A percentile compares a stretch with the other conserved stretches of the same genome.
These are phyloP conservation scores for Camelina neglecta DNA, from an alignment of 345 rosid genomes.

Conservation along the genomic window DNA sequence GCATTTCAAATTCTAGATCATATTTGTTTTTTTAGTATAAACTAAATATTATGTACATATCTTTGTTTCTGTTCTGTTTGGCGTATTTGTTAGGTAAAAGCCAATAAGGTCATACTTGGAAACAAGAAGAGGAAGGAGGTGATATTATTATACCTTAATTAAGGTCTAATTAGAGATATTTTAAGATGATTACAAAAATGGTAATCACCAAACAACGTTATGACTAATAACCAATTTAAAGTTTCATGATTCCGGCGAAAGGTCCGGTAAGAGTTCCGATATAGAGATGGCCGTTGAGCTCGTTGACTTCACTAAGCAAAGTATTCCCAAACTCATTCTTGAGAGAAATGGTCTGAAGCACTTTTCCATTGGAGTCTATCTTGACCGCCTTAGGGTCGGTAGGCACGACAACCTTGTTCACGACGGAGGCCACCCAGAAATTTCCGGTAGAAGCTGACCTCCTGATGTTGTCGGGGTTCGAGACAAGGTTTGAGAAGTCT, in stretches of 20 bases:
- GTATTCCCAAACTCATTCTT: conserved; percentile 42
- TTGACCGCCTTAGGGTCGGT: conserved; percentile 42
- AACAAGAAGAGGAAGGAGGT: not conserved
- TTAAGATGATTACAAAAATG: not conserved
- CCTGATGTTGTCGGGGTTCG: conserved; percentile 45
- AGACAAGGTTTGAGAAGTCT: conserved; percentile 33
- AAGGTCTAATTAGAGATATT: not conserved
- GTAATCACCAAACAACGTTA: conserved; percentile 7
- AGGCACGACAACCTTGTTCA: conserved; percentile 29
- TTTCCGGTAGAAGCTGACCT: conserved; percentile 39
- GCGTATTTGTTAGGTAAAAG: not conserved
- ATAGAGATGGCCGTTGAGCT: conserved; percentile 34
- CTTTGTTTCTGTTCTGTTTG: not conserved
- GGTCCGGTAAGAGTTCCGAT: conserved; percentile 42
- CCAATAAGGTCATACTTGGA: not conserved
- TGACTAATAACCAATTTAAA: conserved; percentile 7
- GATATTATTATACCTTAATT: not conserved
- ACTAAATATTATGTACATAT: not conserved
- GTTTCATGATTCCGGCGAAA: conserved; percentile 39
- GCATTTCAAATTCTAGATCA: not conserved
- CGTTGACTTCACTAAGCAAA: conserved; percentile 46
- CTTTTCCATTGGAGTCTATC: conserved; percentile 37
- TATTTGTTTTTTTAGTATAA: not conserved
- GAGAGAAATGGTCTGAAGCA: conserved; percentile 35
- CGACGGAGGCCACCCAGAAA: conserved; percentile 45